Evolutionary conservation across 2,329 filamentous ascomycete genomes (phyloP).

Genomic region (Xylariaceae sp.): DNA sequence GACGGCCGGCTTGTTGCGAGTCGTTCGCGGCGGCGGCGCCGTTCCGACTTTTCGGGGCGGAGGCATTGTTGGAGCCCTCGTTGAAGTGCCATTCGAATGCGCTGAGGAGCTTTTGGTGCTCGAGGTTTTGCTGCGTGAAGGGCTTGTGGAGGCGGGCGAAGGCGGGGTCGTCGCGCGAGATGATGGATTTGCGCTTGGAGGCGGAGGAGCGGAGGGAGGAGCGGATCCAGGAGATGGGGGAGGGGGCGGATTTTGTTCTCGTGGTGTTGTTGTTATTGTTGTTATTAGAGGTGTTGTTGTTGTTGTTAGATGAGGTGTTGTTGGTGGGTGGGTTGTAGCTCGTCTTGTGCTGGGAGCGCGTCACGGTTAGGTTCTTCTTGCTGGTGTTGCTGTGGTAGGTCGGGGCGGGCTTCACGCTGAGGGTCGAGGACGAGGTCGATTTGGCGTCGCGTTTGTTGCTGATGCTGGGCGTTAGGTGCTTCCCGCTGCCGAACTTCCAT

Average conservation of each 20-base stretch:
- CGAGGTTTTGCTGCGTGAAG: conserved; percentile 32
- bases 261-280: background rate
- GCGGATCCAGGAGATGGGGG: conserved; percentile 15
- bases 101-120: conserved; percentile 32
- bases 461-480: conserved; percentile 7
- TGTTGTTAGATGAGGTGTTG: background rate
- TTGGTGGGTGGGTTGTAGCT: no score
- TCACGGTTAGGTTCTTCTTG: background rate
- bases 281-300: conserved; percentile 3
- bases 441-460: conserved; percentile 11
- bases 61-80: conserved; percentile 2
- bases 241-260: conserved; percentile 2
- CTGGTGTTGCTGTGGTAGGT: conserved; percentile 1
- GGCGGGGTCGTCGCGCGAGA: conserved; percentile 17
- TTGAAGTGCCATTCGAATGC: conserved; percentile 30
- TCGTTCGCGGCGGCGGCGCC: conserved; percentile 14
- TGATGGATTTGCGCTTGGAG: conserved; percentile 14
- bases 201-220: conserved; percentile 6
- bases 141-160: conserved; percentile 29
- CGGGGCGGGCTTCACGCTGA: conserved; percentile 3
- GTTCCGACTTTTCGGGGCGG: conserved; percentile 2
- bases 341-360: no score
- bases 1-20: conserved; percentile 13
- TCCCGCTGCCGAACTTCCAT: conserved; percentile 16
- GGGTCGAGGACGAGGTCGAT: conserved; percentile 5